Conservation (phyloP, 805 yeast genomes). For the Barnettozyma salicaria region DNA sequence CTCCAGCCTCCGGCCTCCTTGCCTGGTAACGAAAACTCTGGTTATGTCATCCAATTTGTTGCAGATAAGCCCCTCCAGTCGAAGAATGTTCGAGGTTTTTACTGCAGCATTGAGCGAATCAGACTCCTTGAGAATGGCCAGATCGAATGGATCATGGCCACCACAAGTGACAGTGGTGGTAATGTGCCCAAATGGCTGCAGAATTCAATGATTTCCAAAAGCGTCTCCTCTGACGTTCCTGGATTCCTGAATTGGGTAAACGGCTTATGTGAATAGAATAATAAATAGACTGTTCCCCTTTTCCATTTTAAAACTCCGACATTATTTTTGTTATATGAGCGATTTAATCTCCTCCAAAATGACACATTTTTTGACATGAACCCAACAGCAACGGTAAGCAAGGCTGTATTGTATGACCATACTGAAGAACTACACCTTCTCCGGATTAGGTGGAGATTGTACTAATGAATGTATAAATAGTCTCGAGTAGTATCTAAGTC, state of each 20-base stretch:
- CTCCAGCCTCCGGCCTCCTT: constrained; percentile 15
- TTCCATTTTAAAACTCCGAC: constrained; percentile 3
- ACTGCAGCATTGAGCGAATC: constrained; percentile 32
- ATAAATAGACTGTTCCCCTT: neutral
- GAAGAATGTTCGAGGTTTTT: constrained; percentile 28
- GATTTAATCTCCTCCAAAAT: constrained; percentile 5
- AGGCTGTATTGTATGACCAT: no score
- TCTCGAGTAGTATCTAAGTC: no score
- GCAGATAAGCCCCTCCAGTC: constrained; percentile 23
- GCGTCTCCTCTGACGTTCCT: constrained; percentile 36
- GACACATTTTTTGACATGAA: constrained; percentile 2
- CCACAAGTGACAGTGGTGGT: constrained; percentile 37
- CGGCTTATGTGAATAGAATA: neutral
- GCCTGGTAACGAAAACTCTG: constrained; percentile 17
- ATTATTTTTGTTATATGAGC: neutral
- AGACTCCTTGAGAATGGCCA: constrained; percentile 14
- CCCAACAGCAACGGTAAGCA: no score
- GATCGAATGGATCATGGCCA: constrained; percentile 34
- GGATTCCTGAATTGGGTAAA: constrained; percentile 27
- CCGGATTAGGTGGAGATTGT: no score
- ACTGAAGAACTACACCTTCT: no score
- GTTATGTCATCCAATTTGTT: constrained; percentile 31
- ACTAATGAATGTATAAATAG: no score
- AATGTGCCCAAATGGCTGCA: constrained; percentile 36
- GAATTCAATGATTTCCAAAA: constrained; percentile 33